Conservation (phyloP, 768 basidiomycete species). For the Suillus brevipes region DNA sequence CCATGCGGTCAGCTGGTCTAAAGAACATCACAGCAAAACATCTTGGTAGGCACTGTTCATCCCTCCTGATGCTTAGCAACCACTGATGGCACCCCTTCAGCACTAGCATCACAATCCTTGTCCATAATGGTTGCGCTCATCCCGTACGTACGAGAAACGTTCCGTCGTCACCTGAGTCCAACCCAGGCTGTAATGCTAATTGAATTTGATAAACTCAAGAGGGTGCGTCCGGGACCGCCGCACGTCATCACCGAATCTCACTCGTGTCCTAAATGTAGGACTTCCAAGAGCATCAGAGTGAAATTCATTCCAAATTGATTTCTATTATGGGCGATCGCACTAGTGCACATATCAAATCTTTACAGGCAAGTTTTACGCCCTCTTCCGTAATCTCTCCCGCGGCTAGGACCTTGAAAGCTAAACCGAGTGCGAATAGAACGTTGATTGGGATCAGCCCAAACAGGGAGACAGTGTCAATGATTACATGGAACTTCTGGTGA, state of each 20-base stretch:
- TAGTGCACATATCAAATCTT: slow-evolving; percentile 76
- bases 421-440: slow-evolving; percentile 43
- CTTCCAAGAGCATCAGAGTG: slow-evolving; percentile 98
- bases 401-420: slow-evolving; percentile 3
- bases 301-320: slow-evolving; percentile 96
- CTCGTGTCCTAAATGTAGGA: slow-evolving; percentile 50
- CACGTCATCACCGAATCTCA: slow-evolving; percentile 5
- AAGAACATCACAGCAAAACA: slow-evolving; percentile 99
- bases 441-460: slow-evolving; percentile 75
- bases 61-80: slow-evolving; percentile 11
- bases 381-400: slow-evolving; percentile 4
- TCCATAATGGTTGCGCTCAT: slow-evolving; percentile 93
- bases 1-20: slow-evolving; percentile 97
- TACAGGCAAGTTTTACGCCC: slow-evolving; percentile 56
- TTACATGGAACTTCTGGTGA: slow-evolving; percentile 93
- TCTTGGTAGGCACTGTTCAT: slow-evolving; percentile 57
- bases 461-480: slow-evolving; percentile 66
- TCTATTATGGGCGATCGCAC: slow-evolving; percentile 98
- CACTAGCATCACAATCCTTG: slow-evolving; percentile 93
- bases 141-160: slow-evolving; percentile 93
- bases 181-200: slow-evolving; percentile 97
- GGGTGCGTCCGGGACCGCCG: slow-evolving; percentile 53
- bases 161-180: slow-evolving; percentile 88
- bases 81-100: slow-evolving; percentile 41
- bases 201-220: slow-evolving; percentile 97